These are phyloP conservation scores for Aspergillus sp. DNA, from an alignment of 2,329 filamentous ascomycete species.

Conservation along the genomic window DNA sequence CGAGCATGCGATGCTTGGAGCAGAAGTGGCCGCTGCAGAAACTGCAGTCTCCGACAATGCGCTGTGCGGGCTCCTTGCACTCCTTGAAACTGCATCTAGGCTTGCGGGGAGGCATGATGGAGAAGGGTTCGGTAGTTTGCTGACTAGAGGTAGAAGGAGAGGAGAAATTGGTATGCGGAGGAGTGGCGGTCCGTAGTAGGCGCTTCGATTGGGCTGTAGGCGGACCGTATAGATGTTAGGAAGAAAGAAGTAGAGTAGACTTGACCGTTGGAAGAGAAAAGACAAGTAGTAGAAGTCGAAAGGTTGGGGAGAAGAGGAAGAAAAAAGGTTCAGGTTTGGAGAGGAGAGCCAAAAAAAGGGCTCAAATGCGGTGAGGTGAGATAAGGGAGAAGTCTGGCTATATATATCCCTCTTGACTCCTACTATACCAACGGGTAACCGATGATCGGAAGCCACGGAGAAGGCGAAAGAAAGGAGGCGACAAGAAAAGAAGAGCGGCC, in stretches of 20 bases:
- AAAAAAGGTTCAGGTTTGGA: not conserved
- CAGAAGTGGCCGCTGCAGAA: conserved; percentile 95
- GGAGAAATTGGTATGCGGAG: conserved; percentile 3
- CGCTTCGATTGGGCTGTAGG: too few species aligned
- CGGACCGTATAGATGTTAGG: too few species aligned
- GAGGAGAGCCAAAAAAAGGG: conserved; percentile 1
- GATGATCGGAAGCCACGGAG: conserved; percentile 6
- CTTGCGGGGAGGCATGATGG: conserved; percentile 43
- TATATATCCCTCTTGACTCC: not conserved
- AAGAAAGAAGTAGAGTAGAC: too few species aligned
- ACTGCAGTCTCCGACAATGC: conserved; percentile 90
- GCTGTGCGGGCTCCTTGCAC: conserved; percentile 79
- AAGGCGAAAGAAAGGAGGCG: conserved; percentile 2
- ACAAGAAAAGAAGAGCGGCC: not conserved
- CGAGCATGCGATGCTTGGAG: conserved; percentile 84
- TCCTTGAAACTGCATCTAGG: conserved; percentile 79
- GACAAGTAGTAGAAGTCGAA: too few species aligned
- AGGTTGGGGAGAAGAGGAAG: not conserved
- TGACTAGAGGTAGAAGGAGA: not conserved
- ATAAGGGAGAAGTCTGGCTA: conserved; percentile 1
- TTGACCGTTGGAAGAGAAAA: too few species aligned
- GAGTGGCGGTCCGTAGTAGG: not conserved
- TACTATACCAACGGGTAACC: not conserved
- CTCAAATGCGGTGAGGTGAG: conserved; percentile 2
- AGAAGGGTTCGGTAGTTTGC: conserved; percentile 8